Percentiles rank a stretch among this genome's conserved stretches.
Conservation (phyloP, 192 early-diverging fungal genomes). For the Backusella morwellensis region DNA sequence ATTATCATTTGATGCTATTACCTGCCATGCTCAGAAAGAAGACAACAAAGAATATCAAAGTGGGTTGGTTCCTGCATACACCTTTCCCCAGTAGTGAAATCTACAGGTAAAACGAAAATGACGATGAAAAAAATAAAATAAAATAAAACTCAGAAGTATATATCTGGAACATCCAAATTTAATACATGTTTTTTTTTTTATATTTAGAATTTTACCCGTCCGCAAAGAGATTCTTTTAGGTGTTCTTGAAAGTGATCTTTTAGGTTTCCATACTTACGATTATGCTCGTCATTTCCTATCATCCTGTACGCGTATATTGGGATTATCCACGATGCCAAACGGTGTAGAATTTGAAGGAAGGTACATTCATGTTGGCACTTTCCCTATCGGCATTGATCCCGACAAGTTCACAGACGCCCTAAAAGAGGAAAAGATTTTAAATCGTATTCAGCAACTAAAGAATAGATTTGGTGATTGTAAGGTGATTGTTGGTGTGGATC, state of each 20-base stretch:
- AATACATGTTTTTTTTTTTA: neutral
- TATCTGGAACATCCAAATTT: neutral
- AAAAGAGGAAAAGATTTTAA: constrained; percentile 59
- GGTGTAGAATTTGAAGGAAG: constrained; percentile 92
- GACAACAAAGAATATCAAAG: constrained; percentile 77
- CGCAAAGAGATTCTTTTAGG: constrained; percentile 91
- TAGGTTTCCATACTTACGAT: constrained; percentile 99
- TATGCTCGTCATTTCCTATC: constrained; percentile 98
- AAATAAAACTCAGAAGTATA: neutral
- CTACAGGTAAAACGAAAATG: constrained; percentile 66
- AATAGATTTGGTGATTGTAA: constrained; percentile 83
- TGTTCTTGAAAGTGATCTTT: constrained; percentile 87
- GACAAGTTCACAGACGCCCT: constrained; percentile 89
- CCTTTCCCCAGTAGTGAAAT: constrained; percentile 97
- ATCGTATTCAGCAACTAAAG: constrained; percentile 78
- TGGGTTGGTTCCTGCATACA: constrained; percentile 98
- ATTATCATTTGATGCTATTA: constrained; percentile 98
- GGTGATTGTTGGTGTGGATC: constrained; percentile 95
- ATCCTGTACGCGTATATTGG: constrained; percentile 95
- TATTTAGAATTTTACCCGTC: constrained; percentile 82
- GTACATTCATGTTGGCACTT: constrained; percentile 93
- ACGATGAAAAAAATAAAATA: constrained; percentile 1
- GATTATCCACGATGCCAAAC: constrained; percentile 90
- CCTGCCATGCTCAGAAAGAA: constrained; percentile 81
- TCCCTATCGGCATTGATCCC: constrained; percentile 99